phyloP scores from a whole-genome alignment of 2,329 filamentous ascomycete genomes.

The Cladosporium sphaerospermum region DNA sequence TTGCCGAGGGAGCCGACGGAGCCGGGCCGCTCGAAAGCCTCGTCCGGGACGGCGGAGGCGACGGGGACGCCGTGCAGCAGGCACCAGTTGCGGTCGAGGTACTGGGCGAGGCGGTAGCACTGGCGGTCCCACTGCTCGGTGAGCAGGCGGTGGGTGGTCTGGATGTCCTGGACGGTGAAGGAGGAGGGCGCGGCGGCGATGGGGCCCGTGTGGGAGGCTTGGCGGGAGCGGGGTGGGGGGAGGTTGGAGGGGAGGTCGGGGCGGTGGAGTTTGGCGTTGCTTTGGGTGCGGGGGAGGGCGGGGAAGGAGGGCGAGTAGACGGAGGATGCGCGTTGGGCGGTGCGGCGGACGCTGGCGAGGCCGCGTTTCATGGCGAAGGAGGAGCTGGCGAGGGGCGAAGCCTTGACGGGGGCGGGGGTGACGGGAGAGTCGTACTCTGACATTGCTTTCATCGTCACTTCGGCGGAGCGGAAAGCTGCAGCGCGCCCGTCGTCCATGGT shows the following conservation, averaged over 20 bases:
- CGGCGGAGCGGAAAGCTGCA: conserved; percentile 49
- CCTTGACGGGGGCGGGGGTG: not conserved
- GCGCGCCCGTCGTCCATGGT: conserved; percentile 57
- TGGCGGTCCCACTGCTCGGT: conserved; percentile 47
- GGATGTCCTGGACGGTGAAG: conserved; percentile 45
- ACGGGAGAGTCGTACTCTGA: conserved; percentile 9
- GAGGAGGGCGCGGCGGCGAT: conserved; percentile 18
- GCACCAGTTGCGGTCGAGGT: conserved; percentile 42
- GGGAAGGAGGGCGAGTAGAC: conserved; percentile 28
- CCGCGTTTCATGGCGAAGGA: conserved; percentile 26
- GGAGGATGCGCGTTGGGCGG: conserved; percentile 24
- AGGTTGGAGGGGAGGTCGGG: not conserved
- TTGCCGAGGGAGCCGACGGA: conserved; percentile 36
- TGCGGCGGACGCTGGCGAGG: conserved; percentile 27
- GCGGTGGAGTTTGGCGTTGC: conserved; percentile 3
- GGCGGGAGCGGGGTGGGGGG: conserved; percentile 18
- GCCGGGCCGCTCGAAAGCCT: conserved; percentile 40
- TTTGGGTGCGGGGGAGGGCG: conserved; percentile 18
- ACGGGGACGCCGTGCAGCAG: conserved; percentile 39
- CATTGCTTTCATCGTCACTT: conserved; percentile 31
- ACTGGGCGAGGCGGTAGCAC: conserved; percentile 41
- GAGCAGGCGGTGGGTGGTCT: conserved; percentile 42
- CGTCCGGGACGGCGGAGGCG: conserved; percentile 40
- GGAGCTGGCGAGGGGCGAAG: not conserved
- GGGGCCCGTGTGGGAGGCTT: conserved; percentile 17